Percentiles rank a stretch among this genome's conserved stretches.
Conservation (phyloP, 2,329 filamentous ascomycete species). For the Penicillium sp. region DNA sequence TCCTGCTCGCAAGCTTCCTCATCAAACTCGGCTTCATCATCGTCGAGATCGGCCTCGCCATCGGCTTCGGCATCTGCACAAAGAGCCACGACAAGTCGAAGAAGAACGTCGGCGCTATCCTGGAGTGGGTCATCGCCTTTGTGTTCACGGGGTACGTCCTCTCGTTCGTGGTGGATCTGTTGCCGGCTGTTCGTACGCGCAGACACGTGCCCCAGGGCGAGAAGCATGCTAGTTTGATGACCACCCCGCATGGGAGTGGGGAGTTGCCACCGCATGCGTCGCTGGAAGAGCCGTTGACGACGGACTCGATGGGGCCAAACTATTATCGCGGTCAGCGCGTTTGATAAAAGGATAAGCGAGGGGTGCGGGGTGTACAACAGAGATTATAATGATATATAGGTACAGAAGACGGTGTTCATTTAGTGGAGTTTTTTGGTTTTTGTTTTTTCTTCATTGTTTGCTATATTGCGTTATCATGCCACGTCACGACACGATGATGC, state of each 20-base stretch:
- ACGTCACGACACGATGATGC: constrained; percentile 5
- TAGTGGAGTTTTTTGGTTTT: constrained; percentile 2
- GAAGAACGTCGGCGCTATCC: constrained; percentile 70
- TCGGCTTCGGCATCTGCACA: constrained; percentile 65
- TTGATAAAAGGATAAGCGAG: constrained; percentile 11
- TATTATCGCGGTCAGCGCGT: constrained; percentile 35
- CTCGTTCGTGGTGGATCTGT: constrained; percentile 83
- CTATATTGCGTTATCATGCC: not conserved
- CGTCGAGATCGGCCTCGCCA: constrained; percentile 68
- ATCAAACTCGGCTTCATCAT: constrained; percentile 85
- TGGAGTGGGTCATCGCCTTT: constrained; percentile 80
- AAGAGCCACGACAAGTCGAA: constrained; percentile 49
- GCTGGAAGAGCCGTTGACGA: constrained; percentile 42
- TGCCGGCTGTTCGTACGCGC: constrained; percentile 71
- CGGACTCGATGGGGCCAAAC: constrained; percentile 40
- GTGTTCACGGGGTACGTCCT: constrained; percentile 87
- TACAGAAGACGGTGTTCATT: not conserved
- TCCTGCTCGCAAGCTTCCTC: constrained; percentile 80
- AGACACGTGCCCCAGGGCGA: constrained; percentile 48
- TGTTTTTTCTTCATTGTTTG: not conserved
- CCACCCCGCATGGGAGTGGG: constrained; percentile 18
- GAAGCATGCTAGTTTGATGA: constrained; percentile 28
- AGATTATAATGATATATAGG: not conserved
- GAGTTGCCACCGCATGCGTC: constrained; percentile 22
- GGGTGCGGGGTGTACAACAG: too few species aligned